Conservation (phyloP, 2,329 filamentous ascomycete genomes). For the Endothia cerciana region DNA sequence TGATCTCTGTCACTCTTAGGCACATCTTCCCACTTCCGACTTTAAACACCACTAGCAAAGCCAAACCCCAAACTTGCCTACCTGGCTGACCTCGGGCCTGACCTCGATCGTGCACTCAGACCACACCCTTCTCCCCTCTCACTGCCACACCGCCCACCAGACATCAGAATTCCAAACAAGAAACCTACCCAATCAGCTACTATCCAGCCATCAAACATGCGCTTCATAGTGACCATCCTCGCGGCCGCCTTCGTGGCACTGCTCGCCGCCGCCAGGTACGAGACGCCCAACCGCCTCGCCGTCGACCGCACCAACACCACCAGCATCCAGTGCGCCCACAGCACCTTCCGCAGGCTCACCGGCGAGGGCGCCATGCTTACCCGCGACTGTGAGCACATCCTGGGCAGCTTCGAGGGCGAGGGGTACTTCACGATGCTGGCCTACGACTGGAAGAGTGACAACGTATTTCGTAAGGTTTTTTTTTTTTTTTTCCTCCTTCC, state of each 20-base stretch:
- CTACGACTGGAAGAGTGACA: not conserved
- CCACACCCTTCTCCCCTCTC: too few species aligned
- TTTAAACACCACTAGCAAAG: too few species aligned
- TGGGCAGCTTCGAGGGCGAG: not conserved
- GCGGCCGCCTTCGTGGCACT: not conserved
- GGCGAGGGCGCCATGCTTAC: constrained; percentile 3
- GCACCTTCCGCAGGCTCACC: constrained; percentile 7
- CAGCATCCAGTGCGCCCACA: constrained; percentile 9
- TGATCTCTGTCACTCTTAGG: too few species aligned
- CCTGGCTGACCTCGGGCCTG: not conserved
- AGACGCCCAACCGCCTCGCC: constrained; percentile 13
- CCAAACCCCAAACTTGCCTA: not conserved
- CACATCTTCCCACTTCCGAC: too few species aligned
- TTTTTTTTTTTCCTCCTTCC: not conserved
- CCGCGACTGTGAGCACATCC: constrained; percentile 14
- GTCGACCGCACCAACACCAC: not conserved
- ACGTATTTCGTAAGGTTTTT: not conserved
- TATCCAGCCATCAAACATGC: not conserved
- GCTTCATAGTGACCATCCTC: not conserved
- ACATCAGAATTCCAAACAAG: not conserved
- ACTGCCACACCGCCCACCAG: not conserved
- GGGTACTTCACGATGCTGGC: constrained; percentile 13
- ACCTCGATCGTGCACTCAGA: too few species aligned
- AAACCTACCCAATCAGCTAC: not conserved
- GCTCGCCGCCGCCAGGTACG: constrained; percentile 3